Base-by-base conservation (phyloP, 768 basidiomycete genomes). In the Boletus rubescentipes region DNA sequence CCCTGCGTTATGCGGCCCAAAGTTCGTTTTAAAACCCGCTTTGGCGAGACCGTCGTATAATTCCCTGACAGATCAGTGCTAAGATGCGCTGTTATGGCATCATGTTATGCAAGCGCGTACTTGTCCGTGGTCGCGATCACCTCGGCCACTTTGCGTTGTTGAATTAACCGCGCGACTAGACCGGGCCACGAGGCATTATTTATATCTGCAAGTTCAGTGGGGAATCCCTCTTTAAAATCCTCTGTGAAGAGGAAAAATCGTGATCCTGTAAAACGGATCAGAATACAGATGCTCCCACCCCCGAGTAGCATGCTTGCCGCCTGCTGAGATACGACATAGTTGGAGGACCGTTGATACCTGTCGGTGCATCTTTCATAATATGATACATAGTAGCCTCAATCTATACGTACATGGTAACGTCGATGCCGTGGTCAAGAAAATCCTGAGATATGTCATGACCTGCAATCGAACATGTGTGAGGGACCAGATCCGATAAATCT, bases 391-490 rank as follows among this genome's bases (percentile, higher is more conserved):
- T 5, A 30, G 26, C 9, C 10, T 29, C 11, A 4, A n/a, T 32
- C 43, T 32, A 6, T 26, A 12, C 46, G 12, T 36, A 49, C 66
- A 62, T 55, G 37, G 53, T 55, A 18, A 55, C 46, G n/a, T 57
- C 49, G 37, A 70, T 51, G 9, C 67, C 70, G 23, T 61, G 49
- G 11, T 61, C 50, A 21, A 57, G 50, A 30, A 62, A 65, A 42
- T 68, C 67, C 50, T 67, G 66, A 12, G 69, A 64, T 31, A 73
- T 71, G 39, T 72, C 72, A 57, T 68, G 69, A 0, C 53, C 64
- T 56, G n/a, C 12, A 7, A 37, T 37, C 18, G 12, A 16, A n/a
- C n/a, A 5, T 15, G n/a, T 18, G 23, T 37, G 30, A 37, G 30
- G n/a, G 21, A 15, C 9, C 15, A 6, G 45, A 53, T 44, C 16